Percentiles rank a stretch among this genome's conserved stretches.
Conservation (phyloP, 495 filamentous ascomycete species). For the Podospora tetraspora region DNA sequence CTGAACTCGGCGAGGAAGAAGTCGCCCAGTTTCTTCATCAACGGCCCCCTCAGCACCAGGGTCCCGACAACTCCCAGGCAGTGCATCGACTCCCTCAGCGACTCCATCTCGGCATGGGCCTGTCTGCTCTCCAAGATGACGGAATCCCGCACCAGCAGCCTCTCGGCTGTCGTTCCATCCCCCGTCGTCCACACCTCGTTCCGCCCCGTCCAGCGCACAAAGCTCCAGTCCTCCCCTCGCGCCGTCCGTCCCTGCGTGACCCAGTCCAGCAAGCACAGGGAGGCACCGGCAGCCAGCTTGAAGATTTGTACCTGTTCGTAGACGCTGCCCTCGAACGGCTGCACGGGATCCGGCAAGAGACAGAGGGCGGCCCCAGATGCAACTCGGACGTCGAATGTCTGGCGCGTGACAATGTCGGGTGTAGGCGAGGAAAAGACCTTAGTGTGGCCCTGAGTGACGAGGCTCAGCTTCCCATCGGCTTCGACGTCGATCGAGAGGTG, state of each 20-base stretch:
- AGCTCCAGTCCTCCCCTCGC: slow-evolving; percentile 85
- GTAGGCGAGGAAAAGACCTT: slow-evolving; percentile 82
- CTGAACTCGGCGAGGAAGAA: slow-evolving; percentile 74
- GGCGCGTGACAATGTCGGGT: slow-evolving; percentile 56
- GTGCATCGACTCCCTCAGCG: slow-evolving; percentile 56
- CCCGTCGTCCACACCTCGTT: slow-evolving; percentile 73
- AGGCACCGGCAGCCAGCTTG: slow-evolving; percentile 52
- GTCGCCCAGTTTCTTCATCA: slow-evolving; percentile 57
- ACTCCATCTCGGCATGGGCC: slow-evolving; percentile 29
- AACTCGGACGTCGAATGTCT: slow-evolving; percentile 61
- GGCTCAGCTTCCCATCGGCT: slow-evolving; percentile 60
- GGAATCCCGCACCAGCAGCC: slow-evolving; percentile 75
- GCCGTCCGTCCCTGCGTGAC: slow-evolving; percentile 81
- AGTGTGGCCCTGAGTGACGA: slow-evolving; percentile 92
- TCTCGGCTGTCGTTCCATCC: slow-evolving; percentile 18
- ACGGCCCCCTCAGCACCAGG: slow-evolving; percentile 69
- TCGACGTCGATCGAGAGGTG: slow-evolving; percentile 64
- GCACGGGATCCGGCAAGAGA: slow-evolving; percentile 90
- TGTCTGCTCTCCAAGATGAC: slow-evolving; percentile 62
- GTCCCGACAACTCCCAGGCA: slow-evolving; percentile 70
- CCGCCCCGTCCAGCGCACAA: slow-evolving; percentile 65
- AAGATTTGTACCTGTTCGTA: slow-evolving; percentile 83
- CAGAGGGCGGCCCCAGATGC: slow-evolving; percentile 62
- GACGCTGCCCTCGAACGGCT: slow-evolving; percentile 73
- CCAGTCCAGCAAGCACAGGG: slow-evolving; percentile 86